Conservation (phyloP, 2,329 filamentous ascomycete species). For the Trichocomaceae sp. region DNA sequence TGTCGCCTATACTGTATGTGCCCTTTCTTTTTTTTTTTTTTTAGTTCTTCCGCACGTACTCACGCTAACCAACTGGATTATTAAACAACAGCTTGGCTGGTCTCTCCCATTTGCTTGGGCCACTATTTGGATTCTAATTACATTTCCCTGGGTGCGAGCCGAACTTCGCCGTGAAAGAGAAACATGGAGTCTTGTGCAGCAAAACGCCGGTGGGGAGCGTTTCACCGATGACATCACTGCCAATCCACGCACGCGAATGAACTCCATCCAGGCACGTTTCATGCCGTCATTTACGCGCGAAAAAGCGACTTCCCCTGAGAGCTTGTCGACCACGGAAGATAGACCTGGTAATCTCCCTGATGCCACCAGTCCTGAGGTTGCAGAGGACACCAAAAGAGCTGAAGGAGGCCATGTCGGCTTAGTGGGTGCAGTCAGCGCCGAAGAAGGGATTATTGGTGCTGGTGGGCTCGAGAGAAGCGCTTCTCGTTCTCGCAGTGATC, state of each 20-base stretch:
- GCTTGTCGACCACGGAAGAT: constrained; percentile 1
- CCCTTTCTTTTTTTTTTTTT: no score
- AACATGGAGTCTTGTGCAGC: constrained; percentile 32
- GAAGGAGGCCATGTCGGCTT: not conserved
- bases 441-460: constrained; percentile 7
- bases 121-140: constrained; percentile 39
- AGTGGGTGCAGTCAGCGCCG: not conserved
- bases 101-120: constrained; percentile 39
- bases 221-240: constrained; percentile 34
- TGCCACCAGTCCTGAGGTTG: not conserved
- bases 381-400: not conserved
- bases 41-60: no score
- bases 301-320: constrained; percentile 2
- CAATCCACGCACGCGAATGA: constrained; percentile 32
- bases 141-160: constrained; percentile 42
- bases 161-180: constrained; percentile 41
- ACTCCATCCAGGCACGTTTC: constrained; percentile 27
- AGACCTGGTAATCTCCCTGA: not conserved
- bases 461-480: constrained; percentile 7
- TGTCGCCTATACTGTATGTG: constrained; percentile 43
- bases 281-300: constrained; percentile 9
- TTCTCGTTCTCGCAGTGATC: not conserved
- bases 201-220: constrained; percentile 28
- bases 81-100: constrained; percentile 33
- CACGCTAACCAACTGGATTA: constrained; percentile 4